Evolutionary conservation across 305 asterid genomes (phyloP).

Genomic region (Fraxinus velutina): DNA sequence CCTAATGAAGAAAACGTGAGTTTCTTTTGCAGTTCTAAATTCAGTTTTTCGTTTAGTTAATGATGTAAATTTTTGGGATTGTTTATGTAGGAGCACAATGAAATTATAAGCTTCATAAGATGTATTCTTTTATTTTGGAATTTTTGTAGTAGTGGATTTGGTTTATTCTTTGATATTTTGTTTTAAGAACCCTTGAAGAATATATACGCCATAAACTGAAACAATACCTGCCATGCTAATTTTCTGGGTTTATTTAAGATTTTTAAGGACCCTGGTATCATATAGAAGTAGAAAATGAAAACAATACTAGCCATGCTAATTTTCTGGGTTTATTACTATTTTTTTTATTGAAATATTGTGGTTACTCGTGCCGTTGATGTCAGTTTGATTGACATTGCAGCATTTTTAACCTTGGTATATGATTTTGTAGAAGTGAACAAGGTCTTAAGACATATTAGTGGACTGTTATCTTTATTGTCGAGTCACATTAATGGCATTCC

Average conservation of each 20-base stretch:
- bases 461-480: background rate
- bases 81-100: background rate
- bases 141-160: background rate
- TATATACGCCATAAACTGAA: background rate
- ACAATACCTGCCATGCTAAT: background rate
- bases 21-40: background rate
- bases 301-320: background rate
- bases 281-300: background rate
- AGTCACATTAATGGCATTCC: background rate
- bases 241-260: background rate
- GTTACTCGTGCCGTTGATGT: background rate
- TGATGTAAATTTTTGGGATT: background rate
- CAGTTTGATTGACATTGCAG: background rate
- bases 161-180: background rate
- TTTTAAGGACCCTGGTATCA: background rate
- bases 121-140: background rate
- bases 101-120: background rate
- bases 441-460: background rate
- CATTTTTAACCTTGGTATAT: background rate
- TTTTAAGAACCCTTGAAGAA: background rate
- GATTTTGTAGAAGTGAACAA: background rate
- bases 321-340: background rate
- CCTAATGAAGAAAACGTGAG: constrained; percentile 86
- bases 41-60: background rate
- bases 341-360: background rate